Percentiles rank a stretch among this genome's conserved stretches.
These are phyloP conservation scores for Exophiala sp. DNA, from an alignment of 2,329 filamentous ascomycete genomes.

Conservation along the genomic window DNA sequence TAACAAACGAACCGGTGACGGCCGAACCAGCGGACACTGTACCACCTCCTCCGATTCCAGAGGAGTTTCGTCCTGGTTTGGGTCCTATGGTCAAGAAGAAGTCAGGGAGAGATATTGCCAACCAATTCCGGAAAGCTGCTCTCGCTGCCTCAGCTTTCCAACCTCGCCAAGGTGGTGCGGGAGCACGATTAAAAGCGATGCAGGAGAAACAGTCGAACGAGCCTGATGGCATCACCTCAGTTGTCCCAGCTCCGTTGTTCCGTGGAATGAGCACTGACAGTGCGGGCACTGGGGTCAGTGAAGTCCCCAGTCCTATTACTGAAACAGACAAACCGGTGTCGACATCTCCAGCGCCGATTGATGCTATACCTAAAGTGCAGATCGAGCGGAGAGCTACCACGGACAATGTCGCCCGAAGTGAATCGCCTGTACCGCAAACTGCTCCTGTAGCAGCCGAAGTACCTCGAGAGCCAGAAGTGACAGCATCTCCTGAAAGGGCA, in stretches of 20 bases:
- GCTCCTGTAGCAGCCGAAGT: conserved; percentile 19
- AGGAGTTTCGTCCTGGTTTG: conserved; percentile 66
- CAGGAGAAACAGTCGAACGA: conserved; percentile 59
- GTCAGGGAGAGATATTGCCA: conserved; percentile 69
- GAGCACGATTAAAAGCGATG: conserved; percentile 67
- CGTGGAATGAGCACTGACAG: conserved; percentile 41
- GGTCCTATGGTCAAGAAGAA: conserved; percentile 85
- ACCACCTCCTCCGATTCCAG: conserved; percentile 49
- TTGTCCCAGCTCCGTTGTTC: conserved; percentile 71
- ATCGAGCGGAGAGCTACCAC: conserved; percentile 36
- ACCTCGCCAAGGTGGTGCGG: conserved; percentile 81
- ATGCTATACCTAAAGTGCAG: conserved; percentile 36
- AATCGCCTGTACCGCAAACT: conserved; percentile 9
- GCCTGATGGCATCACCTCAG: conserved; percentile 83
- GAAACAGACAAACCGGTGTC: conserved; percentile 29
- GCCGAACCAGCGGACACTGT: conserved; percentile 34
- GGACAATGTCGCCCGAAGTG: conserved; percentile 27
- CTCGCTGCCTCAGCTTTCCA: conserved; percentile 73
- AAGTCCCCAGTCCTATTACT: conserved; percentile 32
- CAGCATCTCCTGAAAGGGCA: conserved; percentile 36
- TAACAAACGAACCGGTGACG: conserved; percentile 18
- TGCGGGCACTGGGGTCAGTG: conserved; percentile 28
- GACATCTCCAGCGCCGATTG: conserved; percentile 30
- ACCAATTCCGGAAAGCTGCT: conserved; percentile 75
- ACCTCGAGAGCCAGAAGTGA: conserved; percentile 34